These are phyloP conservation scores for Starmerella stigmatis DNA, from an alignment of 805 yeast species.

Conservation along the genomic window DNA sequence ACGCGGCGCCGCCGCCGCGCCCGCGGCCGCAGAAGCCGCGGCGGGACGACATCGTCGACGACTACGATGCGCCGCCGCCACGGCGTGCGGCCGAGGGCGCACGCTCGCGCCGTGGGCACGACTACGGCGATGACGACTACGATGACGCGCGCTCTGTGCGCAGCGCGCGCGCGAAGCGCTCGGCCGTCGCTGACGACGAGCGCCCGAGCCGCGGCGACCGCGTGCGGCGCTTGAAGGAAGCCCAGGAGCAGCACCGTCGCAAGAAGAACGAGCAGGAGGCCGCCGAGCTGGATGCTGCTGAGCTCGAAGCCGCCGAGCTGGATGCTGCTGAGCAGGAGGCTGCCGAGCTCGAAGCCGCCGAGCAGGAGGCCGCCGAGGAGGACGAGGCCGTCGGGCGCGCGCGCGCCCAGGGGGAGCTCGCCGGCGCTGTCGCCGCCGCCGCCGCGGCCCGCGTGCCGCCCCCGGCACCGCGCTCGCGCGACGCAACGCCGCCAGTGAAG, in stretches of 20 bases:
- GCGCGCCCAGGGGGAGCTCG: no score
- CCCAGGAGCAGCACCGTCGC: constrained; percentile 20
- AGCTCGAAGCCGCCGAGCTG: not conserved
- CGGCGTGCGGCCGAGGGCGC: not conserved
- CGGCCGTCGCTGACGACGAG: not conserved
- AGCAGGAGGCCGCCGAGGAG: no score
- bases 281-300: not conserved
- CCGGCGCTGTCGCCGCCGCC: no score
- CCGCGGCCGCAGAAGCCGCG: not conserved
- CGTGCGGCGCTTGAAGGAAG: constrained; percentile 19
- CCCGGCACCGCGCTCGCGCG: not conserved
- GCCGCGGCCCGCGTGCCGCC: no score
- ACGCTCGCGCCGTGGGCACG: constrained; percentile 1
- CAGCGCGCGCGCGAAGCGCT: not conserved
- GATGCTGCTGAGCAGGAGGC: not conserved
- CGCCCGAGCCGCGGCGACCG: constrained; percentile 17
- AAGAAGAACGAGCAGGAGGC: constrained; percentile 8
- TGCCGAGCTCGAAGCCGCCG: not conserved
- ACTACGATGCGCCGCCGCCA: not conserved
- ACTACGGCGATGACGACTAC: constrained; percentile 6
- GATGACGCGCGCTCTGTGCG: not conserved
- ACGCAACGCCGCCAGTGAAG: constrained; percentile 1
- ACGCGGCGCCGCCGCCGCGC: no score
- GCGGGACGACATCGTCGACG: not conserved
- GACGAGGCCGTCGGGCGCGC: no score